Conservation (phyloP, 2,329 filamentous ascomycete genomes). For the Aspergillus sclerotialis region DNA sequence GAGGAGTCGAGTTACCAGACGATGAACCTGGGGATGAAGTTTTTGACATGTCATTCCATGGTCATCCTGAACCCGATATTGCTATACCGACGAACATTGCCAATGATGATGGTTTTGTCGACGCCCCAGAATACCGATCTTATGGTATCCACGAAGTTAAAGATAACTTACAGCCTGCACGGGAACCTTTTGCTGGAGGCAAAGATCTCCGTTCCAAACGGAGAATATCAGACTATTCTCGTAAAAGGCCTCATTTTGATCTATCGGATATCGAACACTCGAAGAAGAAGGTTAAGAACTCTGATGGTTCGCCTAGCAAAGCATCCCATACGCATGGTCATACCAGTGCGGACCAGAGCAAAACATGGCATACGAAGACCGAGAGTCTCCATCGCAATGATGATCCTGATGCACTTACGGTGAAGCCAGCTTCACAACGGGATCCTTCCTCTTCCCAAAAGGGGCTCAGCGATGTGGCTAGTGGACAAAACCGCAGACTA, state of each 20-base stretch:
- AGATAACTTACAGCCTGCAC: not conserved
- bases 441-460: conserved; percentile 13
- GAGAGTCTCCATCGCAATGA: too few relatives aligned
- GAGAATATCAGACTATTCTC: not conserved
- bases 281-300: not conserved
- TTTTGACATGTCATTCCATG: conserved; percentile 15
- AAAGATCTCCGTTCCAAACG: not conserved
- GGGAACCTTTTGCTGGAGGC: not conserved
- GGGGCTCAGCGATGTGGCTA: conserved; percentile 19
- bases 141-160: not conserved
- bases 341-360: not conserved
- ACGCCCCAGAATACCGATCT: not conserved
- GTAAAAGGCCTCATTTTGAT: conserved; percentile 2
- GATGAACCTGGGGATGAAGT: conserved; percentile 17
- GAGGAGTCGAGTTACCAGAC: conserved; percentile 4
- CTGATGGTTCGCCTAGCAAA: not conserved
- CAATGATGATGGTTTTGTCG: too few relatives aligned
- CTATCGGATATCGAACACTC: not conserved
- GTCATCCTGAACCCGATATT: conserved; percentile 5
- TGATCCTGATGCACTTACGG: conserved; percentile 2
- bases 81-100: not conserved
- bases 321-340: not conserved
- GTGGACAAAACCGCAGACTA: conserved; percentile 41
- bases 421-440: conserved; percentile 17
- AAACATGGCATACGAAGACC: not conserved